These are phyloP conservation scores for Capronia coronata DNA, from an alignment of 2,329 filamentous ascomycete genomes.

Conservation along the genomic window DNA sequence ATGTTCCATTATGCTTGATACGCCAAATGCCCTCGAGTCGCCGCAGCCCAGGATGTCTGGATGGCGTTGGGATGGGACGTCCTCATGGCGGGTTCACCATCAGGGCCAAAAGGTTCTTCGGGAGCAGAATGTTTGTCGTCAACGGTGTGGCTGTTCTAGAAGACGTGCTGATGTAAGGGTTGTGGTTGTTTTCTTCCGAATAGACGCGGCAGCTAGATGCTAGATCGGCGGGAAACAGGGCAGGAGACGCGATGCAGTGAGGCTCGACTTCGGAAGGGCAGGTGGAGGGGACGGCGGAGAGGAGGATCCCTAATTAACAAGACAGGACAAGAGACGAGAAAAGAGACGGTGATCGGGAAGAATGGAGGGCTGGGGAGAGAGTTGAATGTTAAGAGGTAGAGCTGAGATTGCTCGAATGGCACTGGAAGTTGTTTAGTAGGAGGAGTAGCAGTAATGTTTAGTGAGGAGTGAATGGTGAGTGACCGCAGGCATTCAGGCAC, in stretches of 20 bases:
- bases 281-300: neutral
- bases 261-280: neutral
- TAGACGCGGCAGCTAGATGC: slow-evolving; percentile 10
- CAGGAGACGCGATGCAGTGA: slow-evolving; percentile 11
- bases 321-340: slow-evolving; percentile 1
- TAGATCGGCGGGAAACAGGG: slow-evolving; percentile 11
- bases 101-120: slow-evolving; percentile 34
- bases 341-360: neutral
- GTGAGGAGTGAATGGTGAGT: neutral
- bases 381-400: neutral
- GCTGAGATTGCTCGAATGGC: neutral
- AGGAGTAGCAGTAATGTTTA: neutral
- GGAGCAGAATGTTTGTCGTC: slow-evolving; percentile 28
- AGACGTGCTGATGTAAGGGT: slow-evolving; percentile 30
- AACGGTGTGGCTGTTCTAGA: slow-evolving; percentile 32
- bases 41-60: slow-evolving; percentile 20
- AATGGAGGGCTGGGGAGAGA: neutral
- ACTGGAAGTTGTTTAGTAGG: neutral
- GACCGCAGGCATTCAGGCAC: neutral
- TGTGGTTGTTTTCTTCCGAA: slow-evolving; percentile 20
- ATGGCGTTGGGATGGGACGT: slow-evolving; percentile 11
- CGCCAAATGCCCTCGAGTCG: slow-evolving; percentile 19
- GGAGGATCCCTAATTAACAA: slow-evolving; percentile 4
- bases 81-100: slow-evolving; percentile 40
- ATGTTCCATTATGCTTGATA: slow-evolving; percentile 21